Base-by-base conservation (phyloP, 768 basidiomycete genomes). In the Termitomyces sp. region DNA sequence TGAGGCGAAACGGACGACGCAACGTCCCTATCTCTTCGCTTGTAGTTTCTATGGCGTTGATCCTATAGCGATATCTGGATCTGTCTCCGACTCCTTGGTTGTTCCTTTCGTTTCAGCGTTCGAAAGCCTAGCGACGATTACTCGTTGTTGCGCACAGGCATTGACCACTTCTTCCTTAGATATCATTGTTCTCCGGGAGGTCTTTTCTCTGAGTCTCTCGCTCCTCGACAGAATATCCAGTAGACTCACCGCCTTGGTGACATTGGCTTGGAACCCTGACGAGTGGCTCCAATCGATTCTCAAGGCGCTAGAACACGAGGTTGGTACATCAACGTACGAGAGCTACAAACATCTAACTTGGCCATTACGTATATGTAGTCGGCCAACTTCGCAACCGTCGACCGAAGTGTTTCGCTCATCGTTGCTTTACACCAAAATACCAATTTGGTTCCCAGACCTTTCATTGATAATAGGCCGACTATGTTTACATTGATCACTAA, bases 361-460 rank as follows among this genome's bases (percentile, higher is more conserved):
- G 64, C 22, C 55, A 16, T 36, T 45, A 56, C 38, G 14, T 47
- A 30, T 54, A 91, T 49, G 28, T 55, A 91, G 88, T 70, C 74
- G 18, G 68, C 77, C 8, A 85, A 81, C n/a, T 94, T 96, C 66
- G 76, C 80, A 3, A 72, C 81, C 9, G 78, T 90, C 5, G 89
- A 94, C 59, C 78, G 80, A n/a, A 69, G 82, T 18, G 74, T 90
- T 16, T 77, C 79, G 20, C 67, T 86, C 20, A 66, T 82, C 14
- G 71, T 91, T 22, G 76, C 78, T 13, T 69, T 92, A 16, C 80
- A 86, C 56, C 77, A 75, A 33, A 75, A 78, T 6, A 66, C 72
- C 18, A 72, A 69, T 49, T 63, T 94, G 32, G 67, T 77, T 45
- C 86, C 89, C 1, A 73, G 68, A 38, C 66, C 88, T 2, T 68